phyloP scores from a whole-genome alignment of 2,329 filamentous ascomycete genomes.

The Tolypocladium tropicale region DNA sequence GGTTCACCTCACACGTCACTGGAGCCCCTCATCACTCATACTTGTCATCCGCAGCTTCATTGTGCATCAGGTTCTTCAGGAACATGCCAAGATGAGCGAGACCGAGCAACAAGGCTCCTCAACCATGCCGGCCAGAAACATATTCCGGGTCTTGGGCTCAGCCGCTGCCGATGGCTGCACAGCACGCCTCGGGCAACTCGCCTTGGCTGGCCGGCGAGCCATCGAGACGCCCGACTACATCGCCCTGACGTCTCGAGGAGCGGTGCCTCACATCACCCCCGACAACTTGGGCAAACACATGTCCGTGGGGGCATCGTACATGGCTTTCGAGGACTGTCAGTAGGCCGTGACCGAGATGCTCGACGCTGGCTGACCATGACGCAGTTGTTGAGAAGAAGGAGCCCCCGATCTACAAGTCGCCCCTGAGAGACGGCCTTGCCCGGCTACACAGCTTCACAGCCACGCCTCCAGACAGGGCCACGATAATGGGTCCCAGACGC shows the following conservation, averaged over 20 bases:
- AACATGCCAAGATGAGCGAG: slow-evolving; percentile 19
- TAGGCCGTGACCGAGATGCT: slow-evolving; percentile 1
- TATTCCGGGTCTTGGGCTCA: slow-evolving; percentile 38
- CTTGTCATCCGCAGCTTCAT: background rate
- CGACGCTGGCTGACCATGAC: background rate
- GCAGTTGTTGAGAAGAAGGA: slow-evolving; percentile 44
- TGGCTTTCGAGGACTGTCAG: slow-evolving; percentile 90
- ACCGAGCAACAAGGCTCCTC: slow-evolving; percentile 8
- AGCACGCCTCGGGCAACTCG: slow-evolving; percentile 59
- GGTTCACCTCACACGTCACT: background rate
- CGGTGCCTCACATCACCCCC: slow-evolving; percentile 78
- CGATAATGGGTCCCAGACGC: slow-evolving; percentile 69
- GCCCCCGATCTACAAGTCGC: slow-evolving; percentile 38
- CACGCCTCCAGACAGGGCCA: slow-evolving; percentile 52
- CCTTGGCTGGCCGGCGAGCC: slow-evolving; percentile 48
- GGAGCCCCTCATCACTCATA: background rate
- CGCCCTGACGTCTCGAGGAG: slow-evolving; percentile 70
- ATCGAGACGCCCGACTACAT: slow-evolving; percentile 79
- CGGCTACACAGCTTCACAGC: slow-evolving; percentile 69
- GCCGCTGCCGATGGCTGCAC: slow-evolving; percentile 27
- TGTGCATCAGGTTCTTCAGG: background rate
- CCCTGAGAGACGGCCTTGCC: slow-evolving; percentile 25
- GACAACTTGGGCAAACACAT: slow-evolving; percentile 65
- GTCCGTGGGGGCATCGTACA: slow-evolving; percentile 58
- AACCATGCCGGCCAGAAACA: slow-evolving; percentile 13